Evolutionary conservation across 768 basidiomycete species (phyloP), one percentile per base, ranked within the genome.

Genomic region (Serendipita sp.): DNA sequence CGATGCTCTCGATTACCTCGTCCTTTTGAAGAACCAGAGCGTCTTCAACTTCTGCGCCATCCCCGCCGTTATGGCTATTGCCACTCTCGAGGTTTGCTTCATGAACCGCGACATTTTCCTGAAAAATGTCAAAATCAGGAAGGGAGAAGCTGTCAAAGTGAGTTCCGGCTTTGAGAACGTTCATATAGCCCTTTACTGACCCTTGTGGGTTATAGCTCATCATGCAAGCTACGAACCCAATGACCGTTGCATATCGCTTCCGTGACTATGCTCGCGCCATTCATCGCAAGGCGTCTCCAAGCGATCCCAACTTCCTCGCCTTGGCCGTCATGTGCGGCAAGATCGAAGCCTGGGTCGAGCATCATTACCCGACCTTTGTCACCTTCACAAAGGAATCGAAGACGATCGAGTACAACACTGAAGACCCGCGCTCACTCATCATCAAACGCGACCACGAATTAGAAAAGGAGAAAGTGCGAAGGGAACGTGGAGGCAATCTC

Each of bases 31-130:
- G 73, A 94, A 89, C 75, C 94, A 97, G 76, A 88, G 81, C 65
- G 85, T 96, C 18, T 98, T 98, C 80, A 89, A 89, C 72, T 97
- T 98, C 75, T 92, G 90, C 69, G 91, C 95, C 0, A 89, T 98
- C 66, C 95, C 95, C 3, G 89, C 86, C 16, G 81, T 86, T 11
- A 97, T 98, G 94, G 93, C 95, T 0, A 86, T 99, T 68, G 94
- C 95, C 8, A 98, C 95, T 5, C 80, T 99, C 23, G 83, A 86
- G 60, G 74, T 90, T 52, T 95, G 92, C 74, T 97, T 93, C 77
- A 93, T 91, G 89, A 98, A 98, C 75, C 82, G 82, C 5, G 77
- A 76, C 5, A 88, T 97, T 81, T 84, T 97, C 74, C 80, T 86
- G 68, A 75, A 80, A 70, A 94, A 96, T 72, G 85, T 96, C 72